phyloP scores from a whole-genome alignment of 1,139 yeast genomes.

The Kodamaea anthophila region DNA sequence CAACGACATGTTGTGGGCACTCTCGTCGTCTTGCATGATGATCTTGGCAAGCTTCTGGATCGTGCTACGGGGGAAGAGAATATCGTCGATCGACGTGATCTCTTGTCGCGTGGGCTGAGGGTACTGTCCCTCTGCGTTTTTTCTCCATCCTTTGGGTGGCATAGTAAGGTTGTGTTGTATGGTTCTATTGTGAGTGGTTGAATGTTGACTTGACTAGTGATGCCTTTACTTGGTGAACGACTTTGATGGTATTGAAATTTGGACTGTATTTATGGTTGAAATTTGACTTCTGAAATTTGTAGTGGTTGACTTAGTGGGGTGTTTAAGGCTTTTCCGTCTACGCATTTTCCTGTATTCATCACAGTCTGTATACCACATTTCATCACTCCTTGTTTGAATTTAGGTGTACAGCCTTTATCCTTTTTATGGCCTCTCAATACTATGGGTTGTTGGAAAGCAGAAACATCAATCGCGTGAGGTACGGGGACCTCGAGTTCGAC shows the following conservation, averaged over 20 bases:
- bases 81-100: slow-evolving; percentile 57
- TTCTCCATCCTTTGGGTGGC: slow-evolving; percentile 86
- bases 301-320: too few relatives aligned
- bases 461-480: slow-evolving; percentile 58
- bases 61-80: slow-evolving; percentile 61
- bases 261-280: too few relatives aligned
- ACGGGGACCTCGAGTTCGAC: slow-evolving; percentile 59
- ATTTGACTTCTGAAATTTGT: too few relatives aligned
- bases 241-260: too few relatives aligned
- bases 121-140: slow-evolving; percentile 61
- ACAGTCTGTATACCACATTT: too few relatives aligned
- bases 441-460: slow-evolving; percentile 58
- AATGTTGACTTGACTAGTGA: too few relatives aligned
- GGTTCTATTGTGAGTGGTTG: too few relatives aligned
- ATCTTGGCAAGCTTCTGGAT: slow-evolving; percentile 52
- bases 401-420: too few relatives aligned
- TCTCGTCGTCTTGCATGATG: slow-evolving; percentile 24
- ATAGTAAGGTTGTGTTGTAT: too few relatives aligned
- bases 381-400: too few relatives aligned
- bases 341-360: slow-evolving; percentile 2
- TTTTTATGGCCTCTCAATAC: slow-evolving; percentile 63
- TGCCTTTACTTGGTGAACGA: too few relatives aligned
- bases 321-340: too few relatives aligned
- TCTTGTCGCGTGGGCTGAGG: slow-evolving; percentile 49
- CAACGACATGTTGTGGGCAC: slow-evolving; percentile 30